phyloP scores from a whole-genome alignment of 1,284 basidiomycete genomes.

The Porogramme epimiltina region DNA sequence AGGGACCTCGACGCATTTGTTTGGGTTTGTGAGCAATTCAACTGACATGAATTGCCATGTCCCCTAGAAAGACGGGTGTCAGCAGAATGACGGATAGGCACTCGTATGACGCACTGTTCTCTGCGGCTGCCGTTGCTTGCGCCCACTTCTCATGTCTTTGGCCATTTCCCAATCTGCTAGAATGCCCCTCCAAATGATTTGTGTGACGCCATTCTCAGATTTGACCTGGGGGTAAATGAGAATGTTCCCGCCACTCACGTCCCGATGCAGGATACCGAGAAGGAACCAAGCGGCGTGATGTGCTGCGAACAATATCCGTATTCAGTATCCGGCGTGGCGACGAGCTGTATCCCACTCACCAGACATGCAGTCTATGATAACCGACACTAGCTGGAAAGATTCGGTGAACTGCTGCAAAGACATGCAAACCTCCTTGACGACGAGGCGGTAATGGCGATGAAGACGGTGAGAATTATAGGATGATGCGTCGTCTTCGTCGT shows the following conservation, averaged over 20 bases:
- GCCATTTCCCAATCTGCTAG: conserved; percentile 10
- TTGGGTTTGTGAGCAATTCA: not conserved
- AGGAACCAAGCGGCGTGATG: not conserved
- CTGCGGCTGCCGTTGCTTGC: not conserved
- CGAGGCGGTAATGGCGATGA: conserved; percentile 10
- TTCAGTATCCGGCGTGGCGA: not conserved
- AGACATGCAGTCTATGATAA: not conserved
- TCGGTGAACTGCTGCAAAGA: not conserved
- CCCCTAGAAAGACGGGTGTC: not conserved
- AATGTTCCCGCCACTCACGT: conserved; percentile 14
- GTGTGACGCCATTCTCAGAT: not conserved
- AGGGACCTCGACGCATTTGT: not conserved
- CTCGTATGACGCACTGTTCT: not conserved
- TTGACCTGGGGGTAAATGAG: not conserved
- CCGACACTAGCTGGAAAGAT: not conserved
- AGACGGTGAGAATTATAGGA: not conserved
- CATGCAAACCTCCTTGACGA: conserved; percentile 7
- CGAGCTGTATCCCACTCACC: not conserved
- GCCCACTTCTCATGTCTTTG: not conserved
- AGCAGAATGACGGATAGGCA: not conserved
- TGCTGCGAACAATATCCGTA: not conserved
- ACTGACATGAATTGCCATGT: not conserved
- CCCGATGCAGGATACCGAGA: conserved; percentile 5
- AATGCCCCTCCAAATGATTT: not conserved
- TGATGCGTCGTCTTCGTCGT: too few relatives aligned